Conservation (phyloP, 331 rosid species). For the Ulmus americana region DNA sequence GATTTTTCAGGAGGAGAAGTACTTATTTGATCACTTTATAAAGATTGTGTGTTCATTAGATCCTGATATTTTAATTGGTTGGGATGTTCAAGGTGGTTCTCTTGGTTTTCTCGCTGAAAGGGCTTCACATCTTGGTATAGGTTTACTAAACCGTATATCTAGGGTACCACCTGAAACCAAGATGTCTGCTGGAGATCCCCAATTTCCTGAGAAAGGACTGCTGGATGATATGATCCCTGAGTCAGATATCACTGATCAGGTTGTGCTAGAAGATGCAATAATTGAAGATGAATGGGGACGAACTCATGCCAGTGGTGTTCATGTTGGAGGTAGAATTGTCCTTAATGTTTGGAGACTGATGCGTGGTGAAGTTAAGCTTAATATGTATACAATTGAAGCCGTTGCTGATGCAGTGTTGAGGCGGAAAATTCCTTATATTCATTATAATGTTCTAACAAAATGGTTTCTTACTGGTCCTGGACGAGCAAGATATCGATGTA, state of each 20-base stretch:
- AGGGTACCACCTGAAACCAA: constrained; percentile 64
- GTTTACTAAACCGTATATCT: constrained; percentile 67
- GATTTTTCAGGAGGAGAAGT: constrained; percentile 56
- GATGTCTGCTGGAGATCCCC: constrained; percentile 37
- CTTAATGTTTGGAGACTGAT: constrained; percentile 84
- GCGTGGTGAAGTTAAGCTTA: constrained; percentile 86
- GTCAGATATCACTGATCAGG: constrained; percentile 38
- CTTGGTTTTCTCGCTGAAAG: constrained; percentile 94
- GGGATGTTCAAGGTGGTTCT: constrained; percentile 93
- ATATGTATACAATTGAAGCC: constrained; percentile 72
- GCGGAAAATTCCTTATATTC: constrained; percentile 63
- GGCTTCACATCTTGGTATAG: constrained; percentile 70
- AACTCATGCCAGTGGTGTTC: constrained; percentile 92
- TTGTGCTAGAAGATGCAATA: constrained; percentile 48
- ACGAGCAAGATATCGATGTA: constrained; percentile 65
- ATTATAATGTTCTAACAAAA: constrained; percentile 49
- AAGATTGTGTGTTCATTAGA: constrained; percentile 58
- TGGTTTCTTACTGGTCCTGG: constrained; percentile 90
- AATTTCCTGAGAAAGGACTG: constrained; percentile 35
- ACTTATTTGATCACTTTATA: constrained; percentile 55
- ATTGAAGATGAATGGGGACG: constrained; percentile 98
- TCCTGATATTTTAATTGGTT: constrained; percentile 87
- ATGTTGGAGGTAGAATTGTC: constrained; percentile 90
- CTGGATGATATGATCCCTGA: constrained; percentile 41
- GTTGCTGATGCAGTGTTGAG: constrained; percentile 84